Evolutionary conservation across 495 filamentous ascomycete species (phyloP).

Genomic region (Oleoguttula mirabilis): DNA sequence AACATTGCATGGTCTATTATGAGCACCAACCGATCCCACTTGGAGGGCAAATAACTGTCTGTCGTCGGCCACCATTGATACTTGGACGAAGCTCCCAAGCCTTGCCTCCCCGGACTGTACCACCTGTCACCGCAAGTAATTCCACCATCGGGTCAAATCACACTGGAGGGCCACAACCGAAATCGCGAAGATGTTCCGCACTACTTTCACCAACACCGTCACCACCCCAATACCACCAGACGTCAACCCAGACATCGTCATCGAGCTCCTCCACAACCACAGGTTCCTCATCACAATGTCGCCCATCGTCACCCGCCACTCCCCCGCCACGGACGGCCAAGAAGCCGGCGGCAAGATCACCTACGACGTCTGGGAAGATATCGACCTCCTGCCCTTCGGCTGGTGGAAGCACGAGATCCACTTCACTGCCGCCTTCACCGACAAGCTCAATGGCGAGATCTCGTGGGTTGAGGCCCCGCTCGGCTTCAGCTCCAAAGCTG

Average conservation of each 20-base stretch:
- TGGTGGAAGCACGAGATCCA: constrained; percentile 11
- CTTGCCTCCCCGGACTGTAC: too few species aligned
- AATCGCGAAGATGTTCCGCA: constrained; percentile 5
- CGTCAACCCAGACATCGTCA: constrained; percentile 4
- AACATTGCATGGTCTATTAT: too few species aligned
- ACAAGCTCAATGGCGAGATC: constrained; percentile 9
- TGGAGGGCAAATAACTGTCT: too few species aligned
- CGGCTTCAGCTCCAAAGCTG: constrained; percentile 9
- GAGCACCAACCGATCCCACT: too few species aligned
- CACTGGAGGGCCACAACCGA: too few species aligned
- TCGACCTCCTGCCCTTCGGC: constrained; percentile 12
- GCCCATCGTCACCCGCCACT: constrained; percentile 10
- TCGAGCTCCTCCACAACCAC: constrained; percentile 13
- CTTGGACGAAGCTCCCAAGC: too few species aligned
- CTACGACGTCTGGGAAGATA: constrained; percentile 15
- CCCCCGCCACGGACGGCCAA: not conserved
- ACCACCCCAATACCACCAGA: constrained; percentile 7
- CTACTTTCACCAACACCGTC: constrained; percentile 9
- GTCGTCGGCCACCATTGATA: too few species aligned
- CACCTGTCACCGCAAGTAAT: too few species aligned
- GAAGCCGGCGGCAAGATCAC: constrained; percentile 3
- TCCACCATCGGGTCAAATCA: too few species aligned
- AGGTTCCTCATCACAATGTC: constrained; percentile 12
- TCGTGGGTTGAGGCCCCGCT: constrained; percentile 8
- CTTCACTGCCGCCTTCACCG: constrained; percentile 7